phyloP scores from a whole-genome alignment of 176 grass and related monocot genomes.

The Bromus sterilis region DNA sequence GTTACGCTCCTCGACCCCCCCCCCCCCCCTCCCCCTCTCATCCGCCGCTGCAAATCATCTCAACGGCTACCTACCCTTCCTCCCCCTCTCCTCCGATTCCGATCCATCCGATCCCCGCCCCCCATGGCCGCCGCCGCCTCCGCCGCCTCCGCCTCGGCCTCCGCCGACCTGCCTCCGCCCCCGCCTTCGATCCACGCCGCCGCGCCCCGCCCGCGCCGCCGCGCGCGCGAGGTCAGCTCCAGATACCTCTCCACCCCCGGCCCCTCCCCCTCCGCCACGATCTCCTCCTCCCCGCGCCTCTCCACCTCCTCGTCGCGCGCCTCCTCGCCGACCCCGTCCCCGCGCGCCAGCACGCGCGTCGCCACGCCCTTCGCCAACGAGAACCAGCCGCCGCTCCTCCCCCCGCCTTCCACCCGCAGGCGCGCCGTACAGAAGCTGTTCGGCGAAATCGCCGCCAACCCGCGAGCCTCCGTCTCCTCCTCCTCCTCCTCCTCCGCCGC shows the following conservation, averaged over 20 bases:
- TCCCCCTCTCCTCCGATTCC: not conserved
- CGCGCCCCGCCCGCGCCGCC: slow-evolving; percentile 38
- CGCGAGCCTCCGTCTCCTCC: slow-evolving; percentile 8
- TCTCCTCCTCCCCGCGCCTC: slow-evolving; percentile 25
- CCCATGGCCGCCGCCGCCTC: slow-evolving; percentile 26
- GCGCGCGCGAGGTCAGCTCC: slow-evolving; percentile 68
- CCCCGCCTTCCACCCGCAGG: slow-evolving; percentile 21
- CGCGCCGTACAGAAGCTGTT: slow-evolving; percentile 67
- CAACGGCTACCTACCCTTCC: slow-evolving; percentile 18
- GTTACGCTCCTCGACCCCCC: not conserved
- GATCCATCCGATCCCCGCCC: slow-evolving; percentile 11
- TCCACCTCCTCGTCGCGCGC: slow-evolving; percentile 35
- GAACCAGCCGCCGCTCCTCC: slow-evolving; percentile 40
- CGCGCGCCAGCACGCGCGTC: slow-evolving; percentile 10
- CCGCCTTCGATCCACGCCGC: slow-evolving; percentile 18
- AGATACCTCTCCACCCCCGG: slow-evolving; percentile 64
- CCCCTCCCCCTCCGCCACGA: slow-evolving; percentile 11
- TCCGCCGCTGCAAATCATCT: not conserved
- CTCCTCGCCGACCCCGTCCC: slow-evolving; percentile 26
- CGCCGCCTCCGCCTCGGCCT: not conserved
- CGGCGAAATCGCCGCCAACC: slow-evolving; percentile 33
- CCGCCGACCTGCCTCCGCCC: slow-evolving; percentile 10
- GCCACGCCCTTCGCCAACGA: slow-evolving; percentile 54
- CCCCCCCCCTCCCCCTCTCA: not conserved
- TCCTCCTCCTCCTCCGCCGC: not conserved